Conservation (phyloP, 1,284 basidiomycete species). For the Ceratobasidium sp. region DNA sequence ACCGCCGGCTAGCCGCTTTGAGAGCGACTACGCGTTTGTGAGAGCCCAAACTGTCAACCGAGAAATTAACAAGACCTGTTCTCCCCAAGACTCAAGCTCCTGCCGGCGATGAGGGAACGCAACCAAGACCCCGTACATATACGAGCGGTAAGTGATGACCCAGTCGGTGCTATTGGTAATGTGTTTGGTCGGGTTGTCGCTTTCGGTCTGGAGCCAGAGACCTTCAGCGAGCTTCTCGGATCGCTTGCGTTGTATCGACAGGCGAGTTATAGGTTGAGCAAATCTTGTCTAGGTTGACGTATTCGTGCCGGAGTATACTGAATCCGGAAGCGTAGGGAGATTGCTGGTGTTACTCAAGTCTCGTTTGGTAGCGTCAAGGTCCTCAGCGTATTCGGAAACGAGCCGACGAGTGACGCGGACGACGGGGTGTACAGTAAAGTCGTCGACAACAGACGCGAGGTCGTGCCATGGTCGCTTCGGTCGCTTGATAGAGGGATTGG, state of each 20-base stretch:
- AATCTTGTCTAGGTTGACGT: slow-evolving; percentile 41
- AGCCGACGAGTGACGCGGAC: too few species aligned
- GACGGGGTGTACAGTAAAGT: too few species aligned
- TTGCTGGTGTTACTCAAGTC: not conserved
- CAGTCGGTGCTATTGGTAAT: not conserved
- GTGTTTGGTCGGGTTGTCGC: not conserved
- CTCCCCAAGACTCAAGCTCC: not conserved
- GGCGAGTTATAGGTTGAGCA: slow-evolving; percentile 1
- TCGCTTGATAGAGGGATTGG: too few species aligned
- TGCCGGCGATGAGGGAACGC: not conserved
- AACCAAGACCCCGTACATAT: not conserved
- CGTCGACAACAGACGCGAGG: too few species aligned
- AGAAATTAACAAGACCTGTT: not conserved
- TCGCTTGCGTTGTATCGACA: not conserved
- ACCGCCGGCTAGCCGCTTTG: not conserved
- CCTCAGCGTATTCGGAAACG: too few species aligned
- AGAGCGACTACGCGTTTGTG: not conserved
- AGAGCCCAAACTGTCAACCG: not conserved
- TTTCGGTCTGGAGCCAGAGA: not conserved
- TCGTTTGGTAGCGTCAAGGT: too few species aligned
- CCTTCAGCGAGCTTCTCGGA: not conserved
- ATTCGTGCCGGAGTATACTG: slow-evolving; percentile 23
- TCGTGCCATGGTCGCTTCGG: too few species aligned
- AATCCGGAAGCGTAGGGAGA: slow-evolving; percentile 11
- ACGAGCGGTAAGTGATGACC: not conserved